phyloP scores from a whole-genome alignment of 2,329 filamentous ascomycete species.

The Verticillium tricorpus region DNA sequence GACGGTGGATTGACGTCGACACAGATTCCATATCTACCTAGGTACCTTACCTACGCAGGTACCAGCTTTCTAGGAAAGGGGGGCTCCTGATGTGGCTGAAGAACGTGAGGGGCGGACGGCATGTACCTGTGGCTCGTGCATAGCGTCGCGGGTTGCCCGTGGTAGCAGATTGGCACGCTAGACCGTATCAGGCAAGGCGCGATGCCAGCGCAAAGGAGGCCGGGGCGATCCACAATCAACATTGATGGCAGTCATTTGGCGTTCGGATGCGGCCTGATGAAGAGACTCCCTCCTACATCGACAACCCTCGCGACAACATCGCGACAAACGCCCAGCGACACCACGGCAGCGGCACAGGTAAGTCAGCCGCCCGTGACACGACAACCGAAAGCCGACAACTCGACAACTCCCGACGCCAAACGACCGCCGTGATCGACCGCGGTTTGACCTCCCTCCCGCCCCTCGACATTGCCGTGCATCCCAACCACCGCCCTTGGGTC shows the following conservation, averaged over 20 bases:
- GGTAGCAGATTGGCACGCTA: conserved; percentile 8
- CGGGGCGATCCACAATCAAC: conserved; percentile 15
- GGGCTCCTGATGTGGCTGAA: neutral
- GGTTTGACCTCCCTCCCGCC: neutral
- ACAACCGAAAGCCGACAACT: conserved; percentile 5
- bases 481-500: neutral
- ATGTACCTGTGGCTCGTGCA: neutral
- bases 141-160: conserved; percentile 11
- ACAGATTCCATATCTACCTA: neutral
- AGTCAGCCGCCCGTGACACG: neutral
- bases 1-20: neutral
- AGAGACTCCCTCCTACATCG: conserved; percentile 8
- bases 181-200: conserved; percentile 2
- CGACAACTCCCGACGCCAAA: conserved; percentile 1
- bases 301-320: conserved; percentile 10
- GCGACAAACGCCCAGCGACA: neutral
- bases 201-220: conserved; percentile 13
- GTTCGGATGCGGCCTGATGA: neutral
- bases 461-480: neutral
- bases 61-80: too few relatives aligned
- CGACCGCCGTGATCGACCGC: conserved; percentile 1
- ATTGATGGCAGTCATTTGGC: conserved; percentile 9
- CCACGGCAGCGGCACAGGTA: neutral
- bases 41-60: neutral
- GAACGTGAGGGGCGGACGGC: neutral